A percentile compares a stretch with the other conserved stretches of the same genome.
These are phyloP conservation scores for Kodamaea neixiangensis DNA, from an alignment of 805 yeast species.

Conservation along the genomic window DNA sequence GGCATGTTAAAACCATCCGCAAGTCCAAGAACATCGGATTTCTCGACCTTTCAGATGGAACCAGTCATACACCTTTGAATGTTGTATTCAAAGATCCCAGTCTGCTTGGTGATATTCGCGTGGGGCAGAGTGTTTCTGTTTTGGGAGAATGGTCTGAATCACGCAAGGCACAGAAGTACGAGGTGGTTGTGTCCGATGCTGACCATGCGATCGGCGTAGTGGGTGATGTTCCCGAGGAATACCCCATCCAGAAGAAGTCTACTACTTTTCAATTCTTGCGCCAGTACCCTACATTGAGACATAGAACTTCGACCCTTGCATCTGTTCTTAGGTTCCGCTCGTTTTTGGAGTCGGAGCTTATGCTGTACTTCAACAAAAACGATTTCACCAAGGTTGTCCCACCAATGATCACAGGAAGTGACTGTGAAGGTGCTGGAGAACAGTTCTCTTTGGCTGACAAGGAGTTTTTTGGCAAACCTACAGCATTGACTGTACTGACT, in stretches of 20 bases:
- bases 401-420: constrained; percentile 84
- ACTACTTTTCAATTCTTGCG: constrained; percentile 70
- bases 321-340: constrained; percentile 76
- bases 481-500: constrained; percentile 85
- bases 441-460: constrained; percentile 58
- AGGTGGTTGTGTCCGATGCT: constrained; percentile 25
- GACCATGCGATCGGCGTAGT: constrained; percentile 36
- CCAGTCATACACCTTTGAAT: constrained; percentile 53
- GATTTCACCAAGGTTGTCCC: constrained; percentile 77
- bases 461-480: constrained; percentile 62
- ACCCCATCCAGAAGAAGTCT: constrained; percentile 82
- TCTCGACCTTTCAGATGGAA: constrained; percentile 79
- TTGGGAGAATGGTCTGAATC: constrained; percentile 37
- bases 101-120: constrained; percentile 35
- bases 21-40: constrained; percentile 76
- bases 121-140: constrained; percentile 41
- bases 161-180: constrained; percentile 34
- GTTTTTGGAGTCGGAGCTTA: constrained; percentile 53
- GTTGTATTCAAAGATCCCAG: constrained; percentile 42
- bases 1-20: constrained; percentile 69
- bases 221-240: constrained; percentile 63
- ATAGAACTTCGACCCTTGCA: constrained; percentile 66
- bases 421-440: constrained; percentile 98
- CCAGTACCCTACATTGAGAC: constrained; percentile 72
- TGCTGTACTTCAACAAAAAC: constrained; percentile 52